Base-by-base conservation (phyloP, 2,329 filamentous ascomycete genomes). In the Ceratocystis colombiana region DNA sequence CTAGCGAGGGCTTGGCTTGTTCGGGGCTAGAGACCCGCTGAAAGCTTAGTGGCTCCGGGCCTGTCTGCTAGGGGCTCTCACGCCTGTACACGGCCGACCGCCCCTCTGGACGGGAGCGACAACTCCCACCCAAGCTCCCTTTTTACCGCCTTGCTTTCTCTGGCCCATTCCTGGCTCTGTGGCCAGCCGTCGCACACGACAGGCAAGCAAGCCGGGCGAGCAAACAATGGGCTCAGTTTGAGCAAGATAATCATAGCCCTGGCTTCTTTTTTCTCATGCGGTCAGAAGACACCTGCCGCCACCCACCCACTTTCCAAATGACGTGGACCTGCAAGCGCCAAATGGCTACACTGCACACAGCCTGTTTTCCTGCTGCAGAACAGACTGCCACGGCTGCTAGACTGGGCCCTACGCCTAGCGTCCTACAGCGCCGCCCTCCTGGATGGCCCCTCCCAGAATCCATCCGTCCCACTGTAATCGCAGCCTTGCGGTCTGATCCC, bases 401-500 rank as follows among this genome's bases (percentile, higher is more conserved):
- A 41, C 10, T 41, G 37, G 37, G 12, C 37, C 37, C 37, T 41
- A 41, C 37, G 12, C 37, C 37, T 41, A 15, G 37, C 37, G 46
- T 22, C 46, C 46, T 48, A 20, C 20, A 22, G 17, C 46, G 17
- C 46, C 17, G 17, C 6, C n/a, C 46, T 48, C 46, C 20, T 22
- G 17, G 46, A 22, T 10, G 17, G 6, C 20, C 46, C 20, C 12
- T 20, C 20, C 50, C 50, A 15, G 20, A 25, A 25, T 20, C 50
- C 50, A 15, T 3, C 17, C 6, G 28, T 6, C 28, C 22, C 53
- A 17, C 53, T 30, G 37, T 41, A 41, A 30, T n/a, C 15, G 53
- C 20, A 15, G 28, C 53, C 53, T 33, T 57, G 53, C 25, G 53
- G 53, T 57, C 53, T 57, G 53, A 57, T 57, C 22, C 53, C 37